A percentile compares a stretch with the other conserved stretches of the same genome.
phyloP scores from a whole-genome alignment of 2,329 filamentous ascomycete species.

The Colletotrichum sp. region DNA sequence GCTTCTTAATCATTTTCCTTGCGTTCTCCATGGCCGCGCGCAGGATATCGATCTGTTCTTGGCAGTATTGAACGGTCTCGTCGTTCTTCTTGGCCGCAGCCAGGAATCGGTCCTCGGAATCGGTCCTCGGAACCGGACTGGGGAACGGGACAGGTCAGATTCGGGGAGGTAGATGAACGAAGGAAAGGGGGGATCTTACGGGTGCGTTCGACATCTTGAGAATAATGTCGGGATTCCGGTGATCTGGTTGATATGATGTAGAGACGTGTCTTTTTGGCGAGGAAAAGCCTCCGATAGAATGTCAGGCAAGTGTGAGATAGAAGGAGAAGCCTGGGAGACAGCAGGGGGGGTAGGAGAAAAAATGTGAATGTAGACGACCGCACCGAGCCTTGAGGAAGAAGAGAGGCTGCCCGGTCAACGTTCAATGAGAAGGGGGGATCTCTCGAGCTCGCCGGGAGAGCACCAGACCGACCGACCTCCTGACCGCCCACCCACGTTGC shows the following conservation, averaged over 20 bases:
- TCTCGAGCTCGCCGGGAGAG: not conserved
- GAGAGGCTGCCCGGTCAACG: not conserved
- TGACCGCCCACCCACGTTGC: not conserved
- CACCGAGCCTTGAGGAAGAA: not conserved
- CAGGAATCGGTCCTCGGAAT: not conserved
- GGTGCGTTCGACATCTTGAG: not conserved
- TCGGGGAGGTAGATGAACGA: not conserved
- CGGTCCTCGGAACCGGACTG: not conserved
- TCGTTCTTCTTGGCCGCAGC: rapidly evolving
- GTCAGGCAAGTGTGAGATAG: not conserved
- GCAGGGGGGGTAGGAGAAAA: not conserved
- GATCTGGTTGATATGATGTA: not conserved
- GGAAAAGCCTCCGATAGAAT: not conserved
- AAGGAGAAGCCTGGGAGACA: not conserved
- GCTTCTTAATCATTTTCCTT: rapidly evolving
- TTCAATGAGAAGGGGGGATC: not conserved
- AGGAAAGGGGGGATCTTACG: not conserved
- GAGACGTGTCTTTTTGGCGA: not conserved
- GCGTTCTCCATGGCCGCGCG: rapidly evolving
- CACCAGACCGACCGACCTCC: not conserved
- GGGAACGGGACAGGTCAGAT: not conserved
- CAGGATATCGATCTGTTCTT: not conserved
- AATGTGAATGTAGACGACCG: not conserved
- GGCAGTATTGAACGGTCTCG: rapidly evolving
- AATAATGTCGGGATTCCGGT: not conserved